Conservation (phyloP, 2,329 filamentous ascomycete genomes). For the Beauveria scarabaeidicola region DNA sequence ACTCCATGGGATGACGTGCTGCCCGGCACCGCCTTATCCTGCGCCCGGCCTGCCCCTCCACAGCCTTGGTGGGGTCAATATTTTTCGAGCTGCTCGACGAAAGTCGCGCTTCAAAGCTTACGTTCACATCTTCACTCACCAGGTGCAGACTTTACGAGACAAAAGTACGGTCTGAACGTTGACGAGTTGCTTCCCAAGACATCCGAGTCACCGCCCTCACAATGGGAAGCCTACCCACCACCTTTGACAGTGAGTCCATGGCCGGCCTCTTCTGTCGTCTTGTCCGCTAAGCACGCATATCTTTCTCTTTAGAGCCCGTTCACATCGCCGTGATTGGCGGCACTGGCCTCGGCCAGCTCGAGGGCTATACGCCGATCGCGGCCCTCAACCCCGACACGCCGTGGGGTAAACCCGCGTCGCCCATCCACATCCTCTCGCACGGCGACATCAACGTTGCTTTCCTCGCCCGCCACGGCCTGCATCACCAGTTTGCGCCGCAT, state of each 20-base stretch:
- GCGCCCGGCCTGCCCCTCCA: constrained; percentile 4
- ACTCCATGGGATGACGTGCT: constrained; percentile 5
- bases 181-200: neutral
- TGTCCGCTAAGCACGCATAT: constrained; percentile 8
- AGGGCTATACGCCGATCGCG: constrained; percentile 78
- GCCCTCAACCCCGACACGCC: constrained; percentile 70
- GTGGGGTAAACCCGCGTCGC: constrained; percentile 71
- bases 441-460: constrained; percentile 78
- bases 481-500: constrained; percentile 87
- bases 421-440: constrained; percentile 84
- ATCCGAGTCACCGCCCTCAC: constrained; percentile 11
- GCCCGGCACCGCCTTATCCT: neutral
- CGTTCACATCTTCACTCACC: neutral
- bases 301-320: constrained; percentile 47
- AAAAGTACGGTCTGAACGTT: neutral
- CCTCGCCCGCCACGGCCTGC: constrained; percentile 79
- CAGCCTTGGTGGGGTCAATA: constrained; percentile 9
- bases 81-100: constrained; percentile 2
- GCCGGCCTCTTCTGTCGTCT: neutral
- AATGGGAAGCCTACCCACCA: constrained; percentile 48
- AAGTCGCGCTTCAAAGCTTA: constrained; percentile 3
- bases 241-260: constrained; percentile 46
- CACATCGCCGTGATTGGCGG: constrained; percentile 88
- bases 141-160: neutral
- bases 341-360: constrained; percentile 81